Percentiles rank a stretch among this genome's conserved stretches.
phyloP scores from a whole-genome alignment of 805 yeast species.

The Cyberlindnera nakhonratchasimensis region DNA sequence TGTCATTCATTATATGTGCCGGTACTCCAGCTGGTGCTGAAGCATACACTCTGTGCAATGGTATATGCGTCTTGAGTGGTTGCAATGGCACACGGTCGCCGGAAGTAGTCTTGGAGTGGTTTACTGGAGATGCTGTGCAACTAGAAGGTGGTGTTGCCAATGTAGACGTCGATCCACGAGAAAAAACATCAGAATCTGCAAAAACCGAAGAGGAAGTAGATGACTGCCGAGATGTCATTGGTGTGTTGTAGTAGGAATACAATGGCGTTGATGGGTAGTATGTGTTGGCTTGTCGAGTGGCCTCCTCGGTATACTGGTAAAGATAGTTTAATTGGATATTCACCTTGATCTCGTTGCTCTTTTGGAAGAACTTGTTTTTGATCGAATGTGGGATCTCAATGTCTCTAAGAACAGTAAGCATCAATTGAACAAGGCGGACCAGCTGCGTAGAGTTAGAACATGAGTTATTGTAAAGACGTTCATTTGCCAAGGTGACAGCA shows the following conservation, averaged over 20 bases:
- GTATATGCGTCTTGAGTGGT: conserved; percentile 8
- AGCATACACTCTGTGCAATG: conserved; percentile 1
- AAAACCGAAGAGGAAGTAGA: conserved; percentile 13
- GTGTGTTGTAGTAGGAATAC: conserved; percentile 12
- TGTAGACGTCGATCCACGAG: conserved; percentile 20
- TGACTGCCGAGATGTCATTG: conserved; percentile 20
- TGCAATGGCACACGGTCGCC: conserved; percentile 12
- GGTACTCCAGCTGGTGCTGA: conserved; percentile 2
- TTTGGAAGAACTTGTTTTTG: conserved; percentile 42
- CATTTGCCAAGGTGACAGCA: conserved; percentile 36
- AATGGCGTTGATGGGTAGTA: conserved; percentile 24
- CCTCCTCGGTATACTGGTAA: conserved; percentile 27
- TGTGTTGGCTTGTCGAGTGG: conserved; percentile 8
- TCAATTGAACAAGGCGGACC: conserved; percentile 22
- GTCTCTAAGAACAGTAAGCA: conserved; percentile 19
- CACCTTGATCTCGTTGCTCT: conserved; percentile 19
- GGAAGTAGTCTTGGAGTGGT: conserved; percentile 2
- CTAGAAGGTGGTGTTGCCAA: conserved; percentile 21
- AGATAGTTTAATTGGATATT: conserved; percentile 14
- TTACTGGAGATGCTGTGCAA: conserved; percentile 20
- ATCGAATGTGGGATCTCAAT: conserved; percentile 38
- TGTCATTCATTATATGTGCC: conserved; percentile 1
- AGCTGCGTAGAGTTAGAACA: conserved; percentile 22
- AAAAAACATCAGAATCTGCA: conserved; percentile 16
- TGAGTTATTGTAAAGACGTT: conserved; percentile 19